phyloP scores from a whole-genome alignment of 2,329 filamentous ascomycete species.

The Penicillium crustosum region DNA sequence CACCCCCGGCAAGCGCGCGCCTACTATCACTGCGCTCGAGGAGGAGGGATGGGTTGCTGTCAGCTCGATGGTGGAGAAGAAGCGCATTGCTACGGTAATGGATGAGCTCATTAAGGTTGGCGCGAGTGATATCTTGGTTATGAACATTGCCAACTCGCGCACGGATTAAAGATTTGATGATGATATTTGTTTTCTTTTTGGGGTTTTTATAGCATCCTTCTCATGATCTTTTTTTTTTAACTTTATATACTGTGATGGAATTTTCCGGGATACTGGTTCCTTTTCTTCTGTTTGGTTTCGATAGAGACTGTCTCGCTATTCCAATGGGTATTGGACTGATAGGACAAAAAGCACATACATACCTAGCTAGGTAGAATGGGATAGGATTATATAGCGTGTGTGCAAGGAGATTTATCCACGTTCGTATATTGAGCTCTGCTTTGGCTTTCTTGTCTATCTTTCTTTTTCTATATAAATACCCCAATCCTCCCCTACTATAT shows the following conservation, averaged over 20 bases:
- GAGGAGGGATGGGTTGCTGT: conserved; percentile 93
- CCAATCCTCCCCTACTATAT: neutral
- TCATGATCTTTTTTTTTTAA: conserved; percentile 6
- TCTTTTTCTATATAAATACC: neutral
- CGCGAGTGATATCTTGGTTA: conserved; percentile 80
- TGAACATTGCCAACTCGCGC: conserved; percentile 80
- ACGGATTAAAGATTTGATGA: conserved; percentile 37
- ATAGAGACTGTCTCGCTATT: conserved; percentile 6
- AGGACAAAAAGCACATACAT: conserved; percentile 19
- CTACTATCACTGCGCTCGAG: conserved; percentile 86
- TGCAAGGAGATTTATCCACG: conserved; percentile 8
- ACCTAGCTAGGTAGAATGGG: too few relatives aligned
- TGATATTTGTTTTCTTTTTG: conserved; percentile 1
- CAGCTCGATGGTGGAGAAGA: conserved; percentile 88
- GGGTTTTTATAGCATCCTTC: conserved; percentile 10
- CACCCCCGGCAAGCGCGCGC: conserved; percentile 90
- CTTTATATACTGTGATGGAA: neutral
- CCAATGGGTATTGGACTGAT: conserved; percentile 1
- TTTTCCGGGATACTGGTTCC: neutral
- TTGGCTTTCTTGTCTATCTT: neutral
- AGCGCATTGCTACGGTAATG: conserved; percentile 81
- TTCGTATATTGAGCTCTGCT: conserved; percentile 1
- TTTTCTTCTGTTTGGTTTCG: conserved; percentile 7
- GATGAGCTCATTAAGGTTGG: conserved; percentile 74
- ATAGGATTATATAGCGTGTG: conserved; percentile 20